Conservation (phyloP, 2,329 filamentous ascomycete species). For the Sarocladium oryzae region DNA sequence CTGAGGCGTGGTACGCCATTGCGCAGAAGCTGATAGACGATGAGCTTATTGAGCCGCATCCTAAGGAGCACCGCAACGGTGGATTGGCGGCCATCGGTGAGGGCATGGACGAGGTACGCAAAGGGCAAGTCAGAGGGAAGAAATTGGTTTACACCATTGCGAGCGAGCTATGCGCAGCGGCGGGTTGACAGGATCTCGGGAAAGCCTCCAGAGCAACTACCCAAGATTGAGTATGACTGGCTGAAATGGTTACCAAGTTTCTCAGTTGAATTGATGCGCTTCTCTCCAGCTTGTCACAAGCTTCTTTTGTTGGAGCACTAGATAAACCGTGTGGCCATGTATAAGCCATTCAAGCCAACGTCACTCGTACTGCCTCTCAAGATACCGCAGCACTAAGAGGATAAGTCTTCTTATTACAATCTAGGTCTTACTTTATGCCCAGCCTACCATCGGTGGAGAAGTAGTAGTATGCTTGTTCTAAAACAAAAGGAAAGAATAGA, state of each 20-base stretch:
- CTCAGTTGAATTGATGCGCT: neutral
- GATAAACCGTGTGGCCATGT: neutral
- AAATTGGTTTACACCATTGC: conserved; percentile 38
- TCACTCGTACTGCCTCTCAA: neutral
- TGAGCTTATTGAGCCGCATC: too few species aligned
- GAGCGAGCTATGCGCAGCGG: too few species aligned
- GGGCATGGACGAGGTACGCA: conserved; percentile 24
- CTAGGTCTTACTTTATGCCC: neutral
- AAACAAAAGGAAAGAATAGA: neutral
- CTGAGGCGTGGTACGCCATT: too few species aligned
- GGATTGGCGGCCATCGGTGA: conserved; percentile 19
- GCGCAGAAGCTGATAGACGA: too few species aligned
- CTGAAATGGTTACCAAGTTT: neutral
- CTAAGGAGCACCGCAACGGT: too few species aligned
- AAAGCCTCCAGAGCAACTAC: too few species aligned
- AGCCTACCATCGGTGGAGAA: neutral
- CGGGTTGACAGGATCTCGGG: too few species aligned
- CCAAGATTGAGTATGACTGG: too few species aligned
- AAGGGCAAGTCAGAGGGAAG: conserved; percentile 29
- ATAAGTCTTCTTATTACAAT: neutral
- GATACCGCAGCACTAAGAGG: neutral
- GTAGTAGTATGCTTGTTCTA: neutral
- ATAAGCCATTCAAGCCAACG: neutral
- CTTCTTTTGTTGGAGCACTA: neutral
- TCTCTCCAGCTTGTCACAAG: neutral